Percentiles rank a stretch among this genome's conserved stretches.
phyloP scores from a whole-genome alignment of 2,329 filamentous ascomycete species.

The Epichloe coenophiala region DNA sequence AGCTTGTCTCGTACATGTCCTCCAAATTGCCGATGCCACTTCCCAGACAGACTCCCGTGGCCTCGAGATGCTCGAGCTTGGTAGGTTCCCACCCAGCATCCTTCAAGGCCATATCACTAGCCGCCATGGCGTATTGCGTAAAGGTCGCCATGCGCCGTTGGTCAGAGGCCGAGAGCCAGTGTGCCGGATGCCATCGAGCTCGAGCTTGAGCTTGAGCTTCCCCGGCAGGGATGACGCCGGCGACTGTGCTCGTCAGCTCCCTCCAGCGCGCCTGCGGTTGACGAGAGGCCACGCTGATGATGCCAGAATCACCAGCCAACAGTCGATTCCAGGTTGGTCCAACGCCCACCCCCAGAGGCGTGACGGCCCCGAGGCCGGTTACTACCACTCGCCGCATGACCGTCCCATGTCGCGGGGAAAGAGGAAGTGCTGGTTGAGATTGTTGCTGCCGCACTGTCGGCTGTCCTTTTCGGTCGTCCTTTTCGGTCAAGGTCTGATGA shows the following conservation, averaged over 20 bases:
- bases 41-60: conserved; percentile 81
- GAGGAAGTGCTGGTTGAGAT: not conserved
- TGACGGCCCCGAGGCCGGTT: conserved; percentile 70
- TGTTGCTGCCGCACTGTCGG: too few relatives aligned
- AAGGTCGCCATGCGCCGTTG: conserved; percentile 79
- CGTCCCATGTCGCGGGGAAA: conserved; percentile 22
- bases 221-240: conserved; percentile 58
- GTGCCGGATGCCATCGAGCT: conserved; percentile 35
- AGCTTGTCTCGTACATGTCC: conserved; percentile 72
- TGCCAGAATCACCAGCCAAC: conserved; percentile 64
- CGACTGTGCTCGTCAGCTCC: conserved; percentile 70
- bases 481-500: too few relatives aligned
- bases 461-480: too few relatives aligned
- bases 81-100: conserved; percentile 67
- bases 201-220: conserved; percentile 17
- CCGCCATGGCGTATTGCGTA: conserved; percentile 80
- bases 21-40: conserved; percentile 93
- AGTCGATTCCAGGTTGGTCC: conserved; percentile 70
- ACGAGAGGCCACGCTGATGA: conserved; percentile 56
- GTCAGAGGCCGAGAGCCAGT: conserved; percentile 41
- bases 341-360: conserved; percentile 70
- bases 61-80: conserved; percentile 49
- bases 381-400: conserved; percentile 64
- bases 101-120: conserved; percentile 69
- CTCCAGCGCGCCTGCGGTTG: conserved; percentile 46